Evolutionary conservation across 441 rosid species (phyloP).

Genomic region (Monsonia emarginata): DNA sequence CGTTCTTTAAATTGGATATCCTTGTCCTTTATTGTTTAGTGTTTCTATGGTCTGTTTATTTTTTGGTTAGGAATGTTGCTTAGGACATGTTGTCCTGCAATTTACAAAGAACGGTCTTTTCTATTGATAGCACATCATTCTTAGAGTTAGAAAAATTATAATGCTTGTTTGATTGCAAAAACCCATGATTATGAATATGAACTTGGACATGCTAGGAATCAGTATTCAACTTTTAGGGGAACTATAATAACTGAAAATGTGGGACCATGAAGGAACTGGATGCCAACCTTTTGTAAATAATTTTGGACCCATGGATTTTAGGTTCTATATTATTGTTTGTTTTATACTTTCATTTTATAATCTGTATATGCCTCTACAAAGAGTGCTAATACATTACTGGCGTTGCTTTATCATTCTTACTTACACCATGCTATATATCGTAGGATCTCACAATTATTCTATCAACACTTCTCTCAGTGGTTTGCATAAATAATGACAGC

Average conservation of each 20-base stretch:
- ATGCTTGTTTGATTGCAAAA: neutral
- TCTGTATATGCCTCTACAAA: neutral
- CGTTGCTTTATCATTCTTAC: neutral
- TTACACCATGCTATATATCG: slow-evolving; percentile 4
- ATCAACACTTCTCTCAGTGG: slow-evolving; percentile 80
- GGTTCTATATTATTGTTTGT: neutral
- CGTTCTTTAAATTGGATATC: neutral
- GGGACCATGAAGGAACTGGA: neutral
- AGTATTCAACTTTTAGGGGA: neutral
- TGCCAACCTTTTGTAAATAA: neutral
- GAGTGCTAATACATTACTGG: neutral
- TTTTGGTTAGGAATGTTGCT: neutral
- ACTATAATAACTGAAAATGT: neutral
- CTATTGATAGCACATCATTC: neutral
- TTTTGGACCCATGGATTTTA: neutral
- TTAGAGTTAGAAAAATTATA: neutral
- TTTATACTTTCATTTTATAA: slow-evolving; percentile 1
- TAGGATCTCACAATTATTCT: slow-evolving; percentile 81
- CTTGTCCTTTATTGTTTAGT: neutral
- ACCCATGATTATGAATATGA: neutral
- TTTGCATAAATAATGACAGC: slow-evolving; percentile 53
- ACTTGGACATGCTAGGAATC: neutral
- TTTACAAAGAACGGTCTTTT: neutral
- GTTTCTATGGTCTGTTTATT: neutral
- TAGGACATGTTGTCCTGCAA: neutral